phyloP scores from a whole-genome alignment of 257 asterid species.

The Jasminum sambac region DNA sequence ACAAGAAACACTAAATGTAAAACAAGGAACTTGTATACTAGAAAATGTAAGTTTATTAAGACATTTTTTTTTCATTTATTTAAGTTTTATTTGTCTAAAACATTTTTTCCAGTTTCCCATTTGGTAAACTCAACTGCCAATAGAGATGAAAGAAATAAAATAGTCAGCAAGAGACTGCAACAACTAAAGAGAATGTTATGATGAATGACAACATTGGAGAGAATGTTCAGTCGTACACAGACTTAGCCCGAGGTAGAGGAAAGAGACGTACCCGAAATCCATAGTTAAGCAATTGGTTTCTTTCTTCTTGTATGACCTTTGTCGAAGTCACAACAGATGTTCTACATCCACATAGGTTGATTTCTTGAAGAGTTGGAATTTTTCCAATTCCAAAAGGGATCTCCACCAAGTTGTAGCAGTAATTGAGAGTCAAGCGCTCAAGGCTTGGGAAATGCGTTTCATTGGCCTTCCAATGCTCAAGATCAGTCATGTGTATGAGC shows the following conservation, averaged over 20 bases:
- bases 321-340: slow-evolving; percentile 2
- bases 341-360: slow-evolving; percentile 3
- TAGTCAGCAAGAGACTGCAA: no score
- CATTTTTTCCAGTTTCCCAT: neutral
- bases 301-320: neutral
- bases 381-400: slow-evolving; percentile 6
- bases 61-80: no score
- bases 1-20: neutral
- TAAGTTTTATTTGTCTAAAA: no score
- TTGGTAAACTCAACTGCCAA: neutral
- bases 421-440: neutral
- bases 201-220: neutral
- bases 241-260: neutral
- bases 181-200: no score
- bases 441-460: slow-evolving; percentile 14
- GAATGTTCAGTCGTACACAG: neutral
- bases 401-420: neutral
- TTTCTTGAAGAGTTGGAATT: neutral
- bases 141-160: neutral
- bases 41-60: no score
- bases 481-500: neutral
- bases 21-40: no score
- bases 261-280: neutral
- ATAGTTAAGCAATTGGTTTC: neutral
- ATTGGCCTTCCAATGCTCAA: slow-evolving; percentile 9